Conservation (phyloP, 1,139 yeast species). For the Meyerozyma guilliermondii region DNA sequence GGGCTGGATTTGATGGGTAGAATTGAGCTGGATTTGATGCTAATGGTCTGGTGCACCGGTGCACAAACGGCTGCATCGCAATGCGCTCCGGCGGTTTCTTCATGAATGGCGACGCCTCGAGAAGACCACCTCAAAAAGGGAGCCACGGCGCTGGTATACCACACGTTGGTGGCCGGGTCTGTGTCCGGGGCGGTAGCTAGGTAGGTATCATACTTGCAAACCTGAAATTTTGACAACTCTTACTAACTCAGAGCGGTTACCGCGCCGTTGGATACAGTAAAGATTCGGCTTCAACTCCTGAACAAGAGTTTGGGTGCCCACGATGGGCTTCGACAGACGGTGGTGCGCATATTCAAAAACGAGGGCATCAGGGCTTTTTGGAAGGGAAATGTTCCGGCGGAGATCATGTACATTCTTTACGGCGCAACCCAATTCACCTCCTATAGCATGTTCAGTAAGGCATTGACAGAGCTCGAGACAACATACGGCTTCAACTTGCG, state of each 20-base stretch:
- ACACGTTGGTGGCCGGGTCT: conserved; percentile 63
- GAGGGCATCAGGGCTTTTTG: conserved; percentile 57
- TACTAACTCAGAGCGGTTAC: conserved; percentile 49
- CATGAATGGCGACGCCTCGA: conserved; percentile 7
- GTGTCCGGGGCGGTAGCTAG: conserved; percentile 64
- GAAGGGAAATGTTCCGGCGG: conserved; percentile 96
- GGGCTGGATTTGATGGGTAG: no score
- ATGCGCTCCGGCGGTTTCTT: neutral
- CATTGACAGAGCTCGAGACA: conserved; percentile 28
- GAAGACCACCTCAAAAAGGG: conserved; percentile 53
- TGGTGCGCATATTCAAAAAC: conserved; percentile 20
- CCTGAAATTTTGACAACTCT: neutral
- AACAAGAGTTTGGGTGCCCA: conserved; percentile 14
- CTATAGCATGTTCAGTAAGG: conserved; percentile 51
- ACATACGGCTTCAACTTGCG: conserved; percentile 20
- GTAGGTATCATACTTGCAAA: conserved; percentile 19
- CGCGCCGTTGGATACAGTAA: conserved; percentile 87
- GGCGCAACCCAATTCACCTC: conserved; percentile 84
- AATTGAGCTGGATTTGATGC: no score
- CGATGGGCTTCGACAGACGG: conserved; percentile 6
- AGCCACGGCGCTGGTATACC: conserved; percentile 36
- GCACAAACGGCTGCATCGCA: no score
- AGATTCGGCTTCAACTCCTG: conserved; percentile 76
- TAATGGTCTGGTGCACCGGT: no score
- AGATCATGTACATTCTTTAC: conserved; percentile 73